phyloP scores from a whole-genome alignment of 208 protist species.

The Leishmania aethiopica region DNA sequence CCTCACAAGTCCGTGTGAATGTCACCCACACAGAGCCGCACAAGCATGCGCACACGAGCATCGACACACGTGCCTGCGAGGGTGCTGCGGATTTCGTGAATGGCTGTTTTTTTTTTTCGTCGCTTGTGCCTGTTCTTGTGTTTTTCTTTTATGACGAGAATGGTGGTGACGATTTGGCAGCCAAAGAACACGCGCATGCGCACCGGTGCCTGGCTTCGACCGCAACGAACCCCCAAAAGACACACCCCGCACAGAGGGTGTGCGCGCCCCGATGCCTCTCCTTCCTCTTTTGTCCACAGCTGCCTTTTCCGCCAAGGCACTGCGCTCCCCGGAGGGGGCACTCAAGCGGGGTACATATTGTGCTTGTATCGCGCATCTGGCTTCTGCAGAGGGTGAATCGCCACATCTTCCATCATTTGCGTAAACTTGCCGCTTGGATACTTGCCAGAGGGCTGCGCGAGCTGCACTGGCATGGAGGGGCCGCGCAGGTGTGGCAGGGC shows the following conservation, averaged over 20 bases:
- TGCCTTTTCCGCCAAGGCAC: neutral
- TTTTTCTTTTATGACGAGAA: no score
- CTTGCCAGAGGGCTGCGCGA: conserved; percentile 49
- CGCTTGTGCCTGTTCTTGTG: no score
- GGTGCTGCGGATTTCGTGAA: neutral
- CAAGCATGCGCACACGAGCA: neutral
- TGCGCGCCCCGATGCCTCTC: neutral
- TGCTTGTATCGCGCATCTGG: conserved; percentile 56
- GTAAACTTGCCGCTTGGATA: conserved; percentile 69
- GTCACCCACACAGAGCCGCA: neutral
- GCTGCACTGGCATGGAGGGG: conserved; percentile 58
- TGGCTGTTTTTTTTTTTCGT: neutral
- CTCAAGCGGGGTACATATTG: conserved; percentile 70
- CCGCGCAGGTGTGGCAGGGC: conserved; percentile 65
- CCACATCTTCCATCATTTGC: conserved; percentile 39
- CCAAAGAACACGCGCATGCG: neutral
- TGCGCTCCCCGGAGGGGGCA: neutral
- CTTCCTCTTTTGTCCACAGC: neutral
- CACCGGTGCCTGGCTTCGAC: neutral
- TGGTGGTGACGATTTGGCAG: neutral
- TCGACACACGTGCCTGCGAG: neutral
- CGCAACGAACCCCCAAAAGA: neutral
- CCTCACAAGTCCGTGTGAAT: no score
- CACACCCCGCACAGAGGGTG: neutral
- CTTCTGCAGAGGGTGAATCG: conserved; percentile 64